Conservation (phyloP, 768 basidiomycete genomes). For the Dacryopinax primogenitus region DNA sequence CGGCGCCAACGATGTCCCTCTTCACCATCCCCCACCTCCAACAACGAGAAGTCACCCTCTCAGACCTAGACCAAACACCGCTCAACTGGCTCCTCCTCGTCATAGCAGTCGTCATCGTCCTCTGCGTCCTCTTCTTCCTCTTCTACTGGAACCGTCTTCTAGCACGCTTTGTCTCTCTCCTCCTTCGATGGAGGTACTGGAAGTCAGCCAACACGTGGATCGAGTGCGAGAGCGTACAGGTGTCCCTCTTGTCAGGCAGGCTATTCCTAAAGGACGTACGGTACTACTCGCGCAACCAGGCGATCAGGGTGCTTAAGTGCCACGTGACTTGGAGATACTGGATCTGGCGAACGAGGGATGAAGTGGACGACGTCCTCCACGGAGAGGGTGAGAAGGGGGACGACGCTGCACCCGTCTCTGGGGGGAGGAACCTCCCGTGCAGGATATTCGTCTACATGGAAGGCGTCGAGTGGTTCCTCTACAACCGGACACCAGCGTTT, state of each 20-base stretch:
- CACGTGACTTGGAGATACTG: slow-evolving; percentile 91
- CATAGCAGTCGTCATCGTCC: slow-evolving; percentile 21
- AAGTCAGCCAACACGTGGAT: slow-evolving; percentile 66
- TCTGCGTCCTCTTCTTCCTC: slow-evolving; percentile 39
- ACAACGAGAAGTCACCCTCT: not conserved
- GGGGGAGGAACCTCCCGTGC: slow-evolving; percentile 43
- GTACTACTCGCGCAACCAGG: slow-evolving; percentile 89
- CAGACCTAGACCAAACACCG: not conserved
- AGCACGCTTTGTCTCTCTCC: slow-evolving; percentile 49
- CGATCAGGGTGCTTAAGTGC: slow-evolving; percentile 67
- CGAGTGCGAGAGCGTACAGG: slow-evolving; percentile 79
- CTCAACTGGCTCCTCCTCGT: slow-evolving; percentile 16
- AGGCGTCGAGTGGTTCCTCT: slow-evolving; percentile 87
- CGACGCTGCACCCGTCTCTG: slow-evolving; percentile 37
- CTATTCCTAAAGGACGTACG: slow-evolving; percentile 76
- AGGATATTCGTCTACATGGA: slow-evolving; percentile 68
- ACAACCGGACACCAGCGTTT: slow-evolving; percentile 79
- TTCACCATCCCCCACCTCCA: not conserved
- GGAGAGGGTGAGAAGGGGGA: slow-evolving; percentile 30
- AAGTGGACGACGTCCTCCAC: slow-evolving; percentile 45
- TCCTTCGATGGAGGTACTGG: slow-evolving; percentile 66
- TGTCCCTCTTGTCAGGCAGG: slow-evolving; percentile 76
- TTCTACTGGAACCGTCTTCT: slow-evolving; percentile 88
- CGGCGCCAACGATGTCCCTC: not conserved
- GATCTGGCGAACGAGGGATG: slow-evolving; percentile 67